phyloP scores from a whole-genome alignment of 2,329 filamentous ascomycete species.

The Plenodomus tracheiphilus region DNA sequence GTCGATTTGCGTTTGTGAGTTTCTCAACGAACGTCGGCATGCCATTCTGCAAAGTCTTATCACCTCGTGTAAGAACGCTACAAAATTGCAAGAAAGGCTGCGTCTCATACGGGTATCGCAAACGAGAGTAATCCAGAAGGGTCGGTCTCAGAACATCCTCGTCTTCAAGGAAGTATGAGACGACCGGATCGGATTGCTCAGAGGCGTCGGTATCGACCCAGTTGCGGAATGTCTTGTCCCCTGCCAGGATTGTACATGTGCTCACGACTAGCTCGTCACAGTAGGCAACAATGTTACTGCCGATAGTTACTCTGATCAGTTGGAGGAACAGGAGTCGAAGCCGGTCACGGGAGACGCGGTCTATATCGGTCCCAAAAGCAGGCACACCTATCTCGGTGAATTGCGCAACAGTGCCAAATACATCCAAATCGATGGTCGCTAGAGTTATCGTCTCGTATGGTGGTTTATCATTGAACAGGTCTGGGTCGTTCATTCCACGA shows the following conservation, averaged over 20 bases:
- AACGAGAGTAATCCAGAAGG: slow-evolving; percentile 69
- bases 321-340: slow-evolving; percentile 69
- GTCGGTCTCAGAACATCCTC: slow-evolving; percentile 56
- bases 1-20: slow-evolving; percentile 69
- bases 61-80: slow-evolving; percentile 61
- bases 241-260: slow-evolving; percentile 65
- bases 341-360: slow-evolving; percentile 61
- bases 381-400: slow-evolving; percentile 31
- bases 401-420: slow-evolving; percentile 31
- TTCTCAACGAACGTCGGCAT: slow-evolving; percentile 59
- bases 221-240: slow-evolving; percentile 48
- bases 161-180: slow-evolving; percentile 61
- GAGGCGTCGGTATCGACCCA: slow-evolving; percentile 28
- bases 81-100: slow-evolving; percentile 75
- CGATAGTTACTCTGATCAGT: slow-evolving; percentile 68
- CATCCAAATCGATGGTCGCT: slow-evolving; percentile 25
- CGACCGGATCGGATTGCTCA: slow-evolving; percentile 41
- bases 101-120: slow-evolving; percentile 84
- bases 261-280: slow-evolving; percentile 70
- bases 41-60: slow-evolving; percentile 52
- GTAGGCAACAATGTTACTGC: slow-evolving; percentile 65
- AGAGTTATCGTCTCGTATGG: slow-evolving; percentile 33
- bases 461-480: slow-evolving; percentile 30
- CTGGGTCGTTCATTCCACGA: slow-evolving; percentile 23
- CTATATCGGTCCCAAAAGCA: slow-evolving; percentile 54